These are phyloP conservation scores for Penicillium argentinense DNA, from an alignment of 495 filamentous ascomycete genomes.

Conservation along the genomic window DNA sequence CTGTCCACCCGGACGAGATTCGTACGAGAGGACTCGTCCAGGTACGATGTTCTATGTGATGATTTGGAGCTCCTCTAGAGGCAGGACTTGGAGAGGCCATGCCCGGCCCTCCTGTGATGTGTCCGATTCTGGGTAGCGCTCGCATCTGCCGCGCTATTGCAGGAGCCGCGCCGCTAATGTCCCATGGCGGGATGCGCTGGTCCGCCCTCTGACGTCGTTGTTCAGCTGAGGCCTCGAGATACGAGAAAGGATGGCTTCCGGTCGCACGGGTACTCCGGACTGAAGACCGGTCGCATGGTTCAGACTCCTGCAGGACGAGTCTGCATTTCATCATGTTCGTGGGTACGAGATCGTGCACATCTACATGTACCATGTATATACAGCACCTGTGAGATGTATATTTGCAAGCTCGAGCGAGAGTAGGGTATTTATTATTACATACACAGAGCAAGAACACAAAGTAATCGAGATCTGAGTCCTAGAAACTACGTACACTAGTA, in stretches of 20 bases:
- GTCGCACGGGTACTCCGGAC: slow-evolving; percentile 5
- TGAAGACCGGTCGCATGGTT: slow-evolving; percentile 26
- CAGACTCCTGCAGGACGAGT: slow-evolving; percentile 7
- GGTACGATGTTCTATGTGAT: background rate
- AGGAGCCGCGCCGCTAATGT: slow-evolving; percentile 30
- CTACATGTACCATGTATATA: too few relatives aligned
- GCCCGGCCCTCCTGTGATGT: slow-evolving; percentile 25
- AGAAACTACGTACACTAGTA: too few relatives aligned
- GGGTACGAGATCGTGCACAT: too few relatives aligned
- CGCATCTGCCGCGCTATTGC: slow-evolving; percentile 30
- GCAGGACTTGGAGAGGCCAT: background rate
- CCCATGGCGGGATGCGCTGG: slow-evolving; percentile 23
- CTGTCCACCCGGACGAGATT: too few relatives aligned
- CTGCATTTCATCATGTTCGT: too few relatives aligned
- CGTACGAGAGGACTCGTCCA: too few relatives aligned
- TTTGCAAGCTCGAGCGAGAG: too few relatives aligned
- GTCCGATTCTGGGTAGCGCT: slow-evolving; percentile 20
- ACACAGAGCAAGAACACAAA: too few relatives aligned
- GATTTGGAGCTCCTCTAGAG: too few relatives aligned
- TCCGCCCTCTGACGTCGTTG: slow-evolving; percentile 35
- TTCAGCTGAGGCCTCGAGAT: slow-evolving; percentile 17
- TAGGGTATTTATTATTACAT: too few relatives aligned
- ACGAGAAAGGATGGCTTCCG: slow-evolving; percentile 12
- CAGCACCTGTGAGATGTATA: too few relatives aligned
- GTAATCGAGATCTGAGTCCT: too few relatives aligned